Percentiles rank a stretch among this genome's conserved stretches.
phyloP scores from a whole-genome alignment of 495 filamentous ascomycete species.

The Elaphomyces granulatus region DNA sequence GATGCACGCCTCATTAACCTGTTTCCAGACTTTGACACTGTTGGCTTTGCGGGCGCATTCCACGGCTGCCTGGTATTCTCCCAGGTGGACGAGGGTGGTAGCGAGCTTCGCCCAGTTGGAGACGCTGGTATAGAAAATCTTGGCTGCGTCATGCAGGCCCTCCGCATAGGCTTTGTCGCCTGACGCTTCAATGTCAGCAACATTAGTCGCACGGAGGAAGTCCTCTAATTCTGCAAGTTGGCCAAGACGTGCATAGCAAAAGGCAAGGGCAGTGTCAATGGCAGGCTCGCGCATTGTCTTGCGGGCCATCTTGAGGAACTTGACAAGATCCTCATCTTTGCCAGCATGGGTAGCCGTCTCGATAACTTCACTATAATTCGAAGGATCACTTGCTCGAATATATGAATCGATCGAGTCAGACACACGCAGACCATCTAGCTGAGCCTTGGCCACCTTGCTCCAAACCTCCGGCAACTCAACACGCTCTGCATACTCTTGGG shows the following conservation, averaged over 20 bases:
- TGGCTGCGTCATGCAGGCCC: conserved; percentile 88
- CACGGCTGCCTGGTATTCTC: conserved; percentile 95
- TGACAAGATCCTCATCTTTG: conserved; percentile 96
- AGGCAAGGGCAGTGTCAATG: conserved; percentile 87
- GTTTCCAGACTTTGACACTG: conserved; percentile 99
- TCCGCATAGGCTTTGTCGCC: conserved; percentile 97
- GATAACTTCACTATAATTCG: conserved; percentile 90
- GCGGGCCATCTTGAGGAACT: conserved; percentile 91
- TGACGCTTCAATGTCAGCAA: conserved; percentile 86
- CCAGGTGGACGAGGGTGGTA: conserved; percentile 88
- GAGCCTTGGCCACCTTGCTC: conserved; percentile 97
- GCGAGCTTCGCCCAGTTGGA: conserved; percentile 99
- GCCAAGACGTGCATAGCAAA: conserved; percentile 82
- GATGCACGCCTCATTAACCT: conserved; percentile 95
- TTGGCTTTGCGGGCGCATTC: conserved; percentile 98
- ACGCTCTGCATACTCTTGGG: conserved; percentile 91
- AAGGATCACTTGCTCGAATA: conserved; percentile 84
- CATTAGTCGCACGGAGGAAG: conserved; percentile 87
- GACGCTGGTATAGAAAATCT: conserved; percentile 97
- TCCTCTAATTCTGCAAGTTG: conserved; percentile 90
- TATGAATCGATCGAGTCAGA: conserved; percentile 93
- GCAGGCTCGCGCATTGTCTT: conserved; percentile 90
- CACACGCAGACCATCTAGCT: conserved; percentile 89
- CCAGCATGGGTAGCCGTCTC: conserved; percentile 91
- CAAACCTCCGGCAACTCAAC: conserved; percentile 96